Conservation (phyloP, 768 basidiomycete species). For the Pleurotus giganteus region DNA sequence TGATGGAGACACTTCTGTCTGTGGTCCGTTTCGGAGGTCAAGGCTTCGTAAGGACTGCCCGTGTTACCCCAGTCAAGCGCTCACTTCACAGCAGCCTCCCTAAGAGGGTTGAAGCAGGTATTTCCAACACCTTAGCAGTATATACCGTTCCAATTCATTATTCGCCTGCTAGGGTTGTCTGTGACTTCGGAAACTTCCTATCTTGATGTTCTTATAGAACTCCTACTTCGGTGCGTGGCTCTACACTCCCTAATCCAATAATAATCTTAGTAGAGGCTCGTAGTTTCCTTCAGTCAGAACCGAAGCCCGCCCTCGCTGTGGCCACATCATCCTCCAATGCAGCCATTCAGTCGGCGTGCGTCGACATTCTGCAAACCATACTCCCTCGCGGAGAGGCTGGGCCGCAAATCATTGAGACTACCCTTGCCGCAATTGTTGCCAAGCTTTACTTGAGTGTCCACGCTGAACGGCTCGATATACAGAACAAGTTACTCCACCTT, state of each 20-base stretch:
- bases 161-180: conserved; percentile 29
- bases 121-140: conserved; percentile 13
- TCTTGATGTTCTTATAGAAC: conserved; percentile 70
- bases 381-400: conserved; percentile 82
- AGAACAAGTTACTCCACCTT: conserved; percentile 91
- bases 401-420: conserved; percentile 47
- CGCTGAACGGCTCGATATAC: conserved; percentile 69
- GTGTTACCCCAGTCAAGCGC: conserved; percentile 59
- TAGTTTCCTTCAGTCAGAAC: conserved; percentile 81
- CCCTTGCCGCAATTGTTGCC: conserved; percentile 70
- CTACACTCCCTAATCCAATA: not conserved
- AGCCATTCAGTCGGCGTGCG: conserved; percentile 66
- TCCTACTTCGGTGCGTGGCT: conserved; percentile 64
- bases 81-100: conserved; percentile 63
- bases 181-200: conserved; percentile 58
- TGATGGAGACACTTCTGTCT: conserved; percentile 74
- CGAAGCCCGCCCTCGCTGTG: conserved; percentile 41
- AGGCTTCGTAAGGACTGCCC: conserved; percentile 76
- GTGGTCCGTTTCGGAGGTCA: conserved; percentile 88
- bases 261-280: not conserved
- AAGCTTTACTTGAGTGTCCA: conserved; percentile 80
- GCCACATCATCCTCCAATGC: conserved; percentile 63
- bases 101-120: conserved; percentile 61
- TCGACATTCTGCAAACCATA: conserved; percentile 83
- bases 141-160: conserved; percentile 19